Evolutionary conservation across 192 early-diverging fungal genomes (phyloP), one percentile per base, ranked within the genome.

Genomic region (Coemansia sp.): DNA sequence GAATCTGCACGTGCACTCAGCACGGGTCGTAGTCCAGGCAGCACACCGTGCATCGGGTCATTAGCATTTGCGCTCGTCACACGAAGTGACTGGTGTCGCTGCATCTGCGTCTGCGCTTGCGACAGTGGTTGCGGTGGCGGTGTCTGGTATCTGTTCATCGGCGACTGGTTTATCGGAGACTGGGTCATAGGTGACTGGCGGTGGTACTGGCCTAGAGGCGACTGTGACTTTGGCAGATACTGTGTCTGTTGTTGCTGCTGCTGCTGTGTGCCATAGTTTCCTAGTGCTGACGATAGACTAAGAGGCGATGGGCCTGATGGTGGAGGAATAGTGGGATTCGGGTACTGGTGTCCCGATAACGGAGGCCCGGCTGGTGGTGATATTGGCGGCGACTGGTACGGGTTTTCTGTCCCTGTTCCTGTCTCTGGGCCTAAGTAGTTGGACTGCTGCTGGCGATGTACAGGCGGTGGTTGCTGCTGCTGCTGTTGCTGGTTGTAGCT

Each of bases 1-100:
- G 50, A 12, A 50, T 68, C 71, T 37, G 57, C 60, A 11, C 50
- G 64, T 12, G 64, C 56, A 12, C 56, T 49, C 49, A 62, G 23
- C n/a, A 62, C 59, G 2, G 67, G 67, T 39, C 67, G 67, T 13
- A 56, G 16, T 5, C 67, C 67, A 7, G 67, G 67, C 13, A 58
- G 26, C 42, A 10, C 52, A 9, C 12, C 6, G 40, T 61, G 70
- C 45, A 26, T 38, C 15, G 57, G 41, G 49, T 61, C 70, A 10
- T 40, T 40, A 1, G 38, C 26, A 9, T 21, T 7, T 9, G 52
- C 15, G 37, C 37, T 19, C 3, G 57, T 5, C 57, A 59, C 57
- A 19, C 57, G 57, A 5, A 66, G 53, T 37, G 72, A 73, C 56
- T 67, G 53, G n/a, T 71, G 72, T 9, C 77, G 71, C n/a, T 70